Percentiles rank a stretch among this genome's conserved stretches.
Evolutionary conservation across 2,329 filamentous ascomycete genomes (phyloP).

Genomic region (Chaetomiaceae sp.): DNA sequence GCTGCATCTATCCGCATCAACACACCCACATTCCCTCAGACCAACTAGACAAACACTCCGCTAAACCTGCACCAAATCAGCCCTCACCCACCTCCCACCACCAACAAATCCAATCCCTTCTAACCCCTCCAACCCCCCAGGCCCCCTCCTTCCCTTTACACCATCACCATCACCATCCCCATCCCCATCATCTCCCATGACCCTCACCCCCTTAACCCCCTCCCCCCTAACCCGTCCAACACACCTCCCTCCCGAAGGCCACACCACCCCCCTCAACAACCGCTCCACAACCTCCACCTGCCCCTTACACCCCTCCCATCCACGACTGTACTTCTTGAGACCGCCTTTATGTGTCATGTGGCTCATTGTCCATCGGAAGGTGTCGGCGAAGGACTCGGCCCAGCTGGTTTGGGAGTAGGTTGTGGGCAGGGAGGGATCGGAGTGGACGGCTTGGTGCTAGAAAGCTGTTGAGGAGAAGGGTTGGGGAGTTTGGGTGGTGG

Average conservation of each 20-base stretch:
- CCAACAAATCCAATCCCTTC: background rate
- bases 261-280: constrained; percentile 12
- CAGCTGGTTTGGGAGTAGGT: constrained; percentile 12
- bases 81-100: background rate
- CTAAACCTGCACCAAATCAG: background rate
- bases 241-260: constrained; percentile 4
- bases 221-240: background rate
- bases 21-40: background rate
- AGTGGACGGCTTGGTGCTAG: constrained; percentile 7
- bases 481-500: background rate
- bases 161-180: background rate
- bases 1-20: no score
- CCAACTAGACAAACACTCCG: background rate
- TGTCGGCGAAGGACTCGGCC: constrained; percentile 22
- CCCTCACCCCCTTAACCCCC: background rate
- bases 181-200: background rate
- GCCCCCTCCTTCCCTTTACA: background rate
- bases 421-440: constrained; percentile 15
- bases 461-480: constrained; percentile 15
- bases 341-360: constrained; percentile 10
- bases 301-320: constrained; percentile 12
- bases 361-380: constrained; percentile 18
- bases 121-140: background rate
- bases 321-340: constrained; percentile 7
- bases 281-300: constrained; percentile 10